phyloP scores from a whole-genome alignment of 257 asterid species.

The Ilex aquifolium region DNA sequence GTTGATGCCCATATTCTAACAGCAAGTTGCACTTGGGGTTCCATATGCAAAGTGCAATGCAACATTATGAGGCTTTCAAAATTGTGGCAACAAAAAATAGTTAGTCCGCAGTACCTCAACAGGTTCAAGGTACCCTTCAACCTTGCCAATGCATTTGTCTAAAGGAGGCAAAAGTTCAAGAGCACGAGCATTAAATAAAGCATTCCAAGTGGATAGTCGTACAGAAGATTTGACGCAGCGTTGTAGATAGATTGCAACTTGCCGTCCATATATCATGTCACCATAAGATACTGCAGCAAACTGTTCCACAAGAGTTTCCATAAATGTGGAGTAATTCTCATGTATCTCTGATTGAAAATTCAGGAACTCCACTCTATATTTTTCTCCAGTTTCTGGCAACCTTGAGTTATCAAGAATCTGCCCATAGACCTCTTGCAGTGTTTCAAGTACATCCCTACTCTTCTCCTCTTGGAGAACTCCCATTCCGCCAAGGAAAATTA shows the following conservation, averaged over 20 bases:
- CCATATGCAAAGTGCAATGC: neutral
- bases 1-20: neutral
- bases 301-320: constrained; percentile 82
- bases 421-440: constrained; percentile 69
- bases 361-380: constrained; percentile 19
- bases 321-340: constrained; percentile 63
- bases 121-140: constrained; percentile 81
- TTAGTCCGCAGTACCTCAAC: constrained; percentile 55
- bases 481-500: constrained; percentile 56
- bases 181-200: constrained; percentile 60
- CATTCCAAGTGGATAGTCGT: constrained; percentile 76
- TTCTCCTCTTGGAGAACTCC: constrained; percentile 68
- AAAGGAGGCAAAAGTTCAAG: constrained; percentile 83
- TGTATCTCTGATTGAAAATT: constrained; percentile 59
- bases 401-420: constrained; percentile 35
- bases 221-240: constrained; percentile 66
- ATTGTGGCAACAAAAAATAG: neutral
- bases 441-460: constrained; percentile 61
- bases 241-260: constrained; percentile 70
- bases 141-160: constrained; percentile 44
- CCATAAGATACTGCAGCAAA: constrained; percentile 94
- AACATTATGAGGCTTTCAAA: neutral
- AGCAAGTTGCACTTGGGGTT: neutral
- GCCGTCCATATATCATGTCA: constrained; percentile 73
- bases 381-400: constrained; percentile 10